Percentiles rank a stretch among this genome's conserved stretches.
These are phyloP conservation scores for Collybia nuda DNA, from an alignment of 768 basidiomycete genomes.

Conservation along the genomic window DNA sequence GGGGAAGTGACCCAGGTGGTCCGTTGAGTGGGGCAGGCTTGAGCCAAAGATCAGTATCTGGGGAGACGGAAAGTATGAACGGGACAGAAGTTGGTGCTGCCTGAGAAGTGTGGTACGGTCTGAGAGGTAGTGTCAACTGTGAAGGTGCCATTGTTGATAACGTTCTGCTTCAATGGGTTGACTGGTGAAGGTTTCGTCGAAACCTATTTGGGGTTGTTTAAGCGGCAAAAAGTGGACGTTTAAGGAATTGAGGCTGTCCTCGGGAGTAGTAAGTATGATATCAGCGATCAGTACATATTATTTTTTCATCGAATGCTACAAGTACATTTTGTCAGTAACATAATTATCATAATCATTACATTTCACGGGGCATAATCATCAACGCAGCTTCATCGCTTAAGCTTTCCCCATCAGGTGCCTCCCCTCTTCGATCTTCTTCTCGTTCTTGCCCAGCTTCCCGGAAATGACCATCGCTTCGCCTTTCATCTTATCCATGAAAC, in stretches of 20 bases:
- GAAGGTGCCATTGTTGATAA: no score
- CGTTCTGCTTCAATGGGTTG: no score
- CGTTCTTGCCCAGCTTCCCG: conserved; percentile 33
- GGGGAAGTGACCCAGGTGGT: conserved; percentile 8
- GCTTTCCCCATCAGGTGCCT: conserved; percentile 30
- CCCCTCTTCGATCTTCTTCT: conserved; percentile 36
- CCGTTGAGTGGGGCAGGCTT: conserved; percentile 15
- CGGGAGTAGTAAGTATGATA: no score
- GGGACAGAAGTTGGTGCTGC: conserved; percentile 13
- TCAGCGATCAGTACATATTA: no score
- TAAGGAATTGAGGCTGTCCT: no score
- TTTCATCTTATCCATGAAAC: conserved; percentile 34
- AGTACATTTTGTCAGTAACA: no score
- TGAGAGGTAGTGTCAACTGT: conserved; percentile 6
- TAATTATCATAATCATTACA: no score
- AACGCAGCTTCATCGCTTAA: conserved; percentile 1
- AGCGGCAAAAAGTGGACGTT: no score
- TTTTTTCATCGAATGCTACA: no score
- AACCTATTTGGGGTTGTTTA: no score
- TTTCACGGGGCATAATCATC: no score
- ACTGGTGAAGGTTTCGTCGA: no score
- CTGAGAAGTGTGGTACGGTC: conserved; percentile 11
- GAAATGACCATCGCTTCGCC: conserved; percentile 36
- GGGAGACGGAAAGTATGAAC: conserved; percentile 10
- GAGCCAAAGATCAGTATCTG: conserved; percentile 18